A percentile compares a stretch with the other conserved stretches of the same genome.
Evolutionary conservation across 805 yeast species (phyloP).

Genomic region (Suhomyces prunicola): DNA sequence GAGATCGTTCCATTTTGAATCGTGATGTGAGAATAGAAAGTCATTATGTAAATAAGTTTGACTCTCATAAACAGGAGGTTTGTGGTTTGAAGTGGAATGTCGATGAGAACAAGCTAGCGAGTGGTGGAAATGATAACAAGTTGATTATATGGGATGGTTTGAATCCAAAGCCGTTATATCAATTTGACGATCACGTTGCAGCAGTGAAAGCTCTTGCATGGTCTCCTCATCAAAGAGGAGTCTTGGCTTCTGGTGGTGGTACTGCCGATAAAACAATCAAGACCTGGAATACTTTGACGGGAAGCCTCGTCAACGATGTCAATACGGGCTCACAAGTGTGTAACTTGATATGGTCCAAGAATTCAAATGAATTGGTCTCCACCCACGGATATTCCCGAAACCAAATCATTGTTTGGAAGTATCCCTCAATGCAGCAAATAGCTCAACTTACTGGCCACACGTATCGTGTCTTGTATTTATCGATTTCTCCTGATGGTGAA

Average conservation of each 20-base stretch:
- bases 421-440: constrained; percentile 86
- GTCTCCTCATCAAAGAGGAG: constrained; percentile 96
- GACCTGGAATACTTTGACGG: constrained; percentile 88
- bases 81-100: constrained; percentile 95
- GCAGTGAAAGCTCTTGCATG: constrained; percentile 97
- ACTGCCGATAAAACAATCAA: constrained; percentile 88
- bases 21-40: constrained; percentile 88
- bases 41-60: constrained; percentile 70
- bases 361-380: constrained; percentile 87
- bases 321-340: constrained; percentile 97
- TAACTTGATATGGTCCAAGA: constrained; percentile 88
- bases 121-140: constrained; percentile 93
- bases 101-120: constrained; percentile 86
- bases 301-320: constrained; percentile 68
- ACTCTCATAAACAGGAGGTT: constrained; percentile 85
- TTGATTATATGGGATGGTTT: constrained; percentile 86
- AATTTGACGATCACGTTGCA: constrained; percentile 80
- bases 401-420: constrained; percentile 92
- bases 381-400: constrained; percentile 93
- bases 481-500: constrained; percentile 93
- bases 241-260: constrained; percentile 95
- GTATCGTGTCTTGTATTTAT: constrained; percentile 81
- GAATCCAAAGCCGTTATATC: constrained; percentile 63
- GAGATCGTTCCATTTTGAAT: constrained; percentile 81
- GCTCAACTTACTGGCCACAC: constrained; percentile 95